Evolutionary conservation across 805 yeast genomes (phyloP), one percentile per base, ranked within the genome.

Genomic region (Candida golubevii): DNA sequence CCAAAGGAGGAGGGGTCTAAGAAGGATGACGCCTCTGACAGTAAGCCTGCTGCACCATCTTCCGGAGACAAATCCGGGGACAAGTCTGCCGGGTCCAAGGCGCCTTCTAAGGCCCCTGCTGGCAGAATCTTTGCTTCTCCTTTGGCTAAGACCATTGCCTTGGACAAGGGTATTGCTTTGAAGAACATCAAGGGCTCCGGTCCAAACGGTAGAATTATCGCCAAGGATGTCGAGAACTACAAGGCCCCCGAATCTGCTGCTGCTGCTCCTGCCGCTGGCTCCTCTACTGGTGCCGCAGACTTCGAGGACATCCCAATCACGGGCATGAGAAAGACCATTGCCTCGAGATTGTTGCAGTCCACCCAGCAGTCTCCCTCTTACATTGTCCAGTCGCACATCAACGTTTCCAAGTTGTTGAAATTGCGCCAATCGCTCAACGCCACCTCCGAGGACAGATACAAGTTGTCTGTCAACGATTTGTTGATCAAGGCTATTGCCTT

Each of bases 121-220:
- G 85, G 75, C 56, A 80, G 97, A 70, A 84, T 93, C 65, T 66
- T 88, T 55, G 98, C 98, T 36, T 90, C 98, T 49, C 99, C 99
- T 47, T 74, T 85, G 54, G 99, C 99, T 49, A 91, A 91, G 77
- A 82, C 81, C 54, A 74, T 93, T 52, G 99, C 99, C 48, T 75
- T 90, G 55, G 97, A 91, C 67, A 80, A 83, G 67, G 99, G 98
- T 59, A 75, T 91, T 60, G 77, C 95, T 36, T 79, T 91, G 61
- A 88, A 85, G 72, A 80, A 80, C 58, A 74, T 93, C 61, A 80
- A 80, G 67, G 98, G 98, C 61, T 70, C 96, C 36, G 99, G 99
- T 57, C 98, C 98, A 63, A 77, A 77, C 60, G 98, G 98, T 56
- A 87, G 99, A 75, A 88, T 93, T 64, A 77, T 87, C 54, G 93